Base-by-base conservation (phyloP, 2,329 filamentous ascomycete species). In the Nannizziopsis arthrosporioides region DNA sequence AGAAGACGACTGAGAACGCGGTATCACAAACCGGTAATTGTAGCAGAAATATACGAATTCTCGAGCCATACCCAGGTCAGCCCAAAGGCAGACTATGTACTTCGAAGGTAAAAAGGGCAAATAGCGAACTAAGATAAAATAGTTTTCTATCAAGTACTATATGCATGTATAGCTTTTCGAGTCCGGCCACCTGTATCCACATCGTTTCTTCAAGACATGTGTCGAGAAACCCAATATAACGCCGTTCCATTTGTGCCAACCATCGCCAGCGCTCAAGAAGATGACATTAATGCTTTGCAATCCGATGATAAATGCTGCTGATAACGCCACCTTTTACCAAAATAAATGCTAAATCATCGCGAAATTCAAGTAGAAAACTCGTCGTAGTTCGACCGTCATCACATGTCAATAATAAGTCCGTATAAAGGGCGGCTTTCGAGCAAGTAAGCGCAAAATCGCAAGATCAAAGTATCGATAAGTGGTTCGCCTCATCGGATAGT, bases 401-500 rank as follows among this genome's bases (percentile, higher is more conserved):
- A 27, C 34, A n/a, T 36, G 9, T 36, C 34, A 12, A 15, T n/a
- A 3, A 36, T 3, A 36, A 36, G 15, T 36, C 5, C 3, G 34
- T 5, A 10, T 3, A 36, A 12, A 15, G 3, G 4, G 34, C 12
- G 34, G 11, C 34, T 36, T 36, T 36, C 5, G 34, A 36, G 11
- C 34, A 12, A 12, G 34, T 36, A 15, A 12, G 4, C 11, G 15
- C 12, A 36, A 36, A n/a, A 12, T 36, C 34, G 34, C 34, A 36
- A 36, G 11, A 12, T n/a, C 4, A 3, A 36, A 36, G 34, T 3
- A n/a, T 30, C 10, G 14, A 5, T 10, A 31, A 17, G 10, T 2
- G 12, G 4, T 32, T 22, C 22, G 15, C 14, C 10, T 44, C 56
- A 76, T 51, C 87, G 81, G 59, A 94, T 94, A 47, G 89, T 81